phyloP scores from a whole-genome alignment of 129 eudicot species.

The Escallonia herrerae region DNA sequence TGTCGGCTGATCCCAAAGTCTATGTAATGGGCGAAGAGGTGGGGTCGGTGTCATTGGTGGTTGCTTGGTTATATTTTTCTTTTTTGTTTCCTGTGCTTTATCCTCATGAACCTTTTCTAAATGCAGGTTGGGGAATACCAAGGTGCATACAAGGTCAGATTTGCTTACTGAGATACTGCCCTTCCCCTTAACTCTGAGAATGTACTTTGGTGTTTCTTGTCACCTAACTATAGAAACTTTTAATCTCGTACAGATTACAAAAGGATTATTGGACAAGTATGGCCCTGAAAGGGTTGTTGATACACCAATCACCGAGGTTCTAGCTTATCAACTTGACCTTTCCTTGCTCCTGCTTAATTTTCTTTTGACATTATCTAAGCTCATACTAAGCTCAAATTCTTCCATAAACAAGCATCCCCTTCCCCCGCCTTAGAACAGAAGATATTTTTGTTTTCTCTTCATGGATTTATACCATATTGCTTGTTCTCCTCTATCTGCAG shows the following conservation, averaged over 20 bases:
- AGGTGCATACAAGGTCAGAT: conserved; percentile 83
- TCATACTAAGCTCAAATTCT: too few relatives aligned
- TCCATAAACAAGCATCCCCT: too few relatives aligned
- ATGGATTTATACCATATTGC: too few relatives aligned
- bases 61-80: neutral
- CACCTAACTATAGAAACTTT: conserved; percentile 1
- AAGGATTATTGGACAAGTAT: conserved; percentile 71
- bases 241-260: conserved; percentile 38
- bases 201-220: conserved; percentile 2
- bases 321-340: neutral
- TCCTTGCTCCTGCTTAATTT: neutral
- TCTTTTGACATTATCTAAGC: neutral
- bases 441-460: too few relatives aligned
- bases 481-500: conserved; percentile 28
- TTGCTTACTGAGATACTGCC: neutral
- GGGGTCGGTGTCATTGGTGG: neutral
- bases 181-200: neutral
- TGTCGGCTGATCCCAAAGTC: conserved; percentile 75
- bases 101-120: conserved; percentile 7
- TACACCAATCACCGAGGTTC: conserved; percentile 83
- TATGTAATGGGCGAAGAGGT: conserved; percentile 89
- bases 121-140: conserved; percentile 83
- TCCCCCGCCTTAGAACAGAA: too few relatives aligned
- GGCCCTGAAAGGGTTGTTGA: conserved; percentile 85
- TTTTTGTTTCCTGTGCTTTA: neutral